Percentiles rank a stretch among this genome's conserved stretches.
Conservation (phyloP, 1,284 basidiomycete genomes). For the Trametes pubescens region DNA sequence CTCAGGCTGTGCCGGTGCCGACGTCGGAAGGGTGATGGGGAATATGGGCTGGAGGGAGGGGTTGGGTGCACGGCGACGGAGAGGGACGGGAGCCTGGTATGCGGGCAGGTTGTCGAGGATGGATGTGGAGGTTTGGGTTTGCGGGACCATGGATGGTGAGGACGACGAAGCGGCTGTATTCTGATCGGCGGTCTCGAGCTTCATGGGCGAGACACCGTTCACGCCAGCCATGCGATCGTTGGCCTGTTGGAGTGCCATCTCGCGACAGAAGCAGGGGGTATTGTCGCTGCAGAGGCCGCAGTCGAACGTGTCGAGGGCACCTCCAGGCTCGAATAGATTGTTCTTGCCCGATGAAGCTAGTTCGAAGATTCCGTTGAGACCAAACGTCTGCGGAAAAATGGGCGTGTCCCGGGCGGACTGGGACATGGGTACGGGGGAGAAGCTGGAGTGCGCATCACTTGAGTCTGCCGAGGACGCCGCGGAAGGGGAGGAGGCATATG, state of each 20-base stretch:
- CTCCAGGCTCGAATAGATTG: conserved; percentile 44
- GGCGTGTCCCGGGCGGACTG: conserved; percentile 43
- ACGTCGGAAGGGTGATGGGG: conserved; percentile 50
- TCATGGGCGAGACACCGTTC: conserved; percentile 40
- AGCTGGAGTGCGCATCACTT: conserved; percentile 52
- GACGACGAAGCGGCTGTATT: conserved; percentile 29
- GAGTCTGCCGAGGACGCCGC: conserved; percentile 66
- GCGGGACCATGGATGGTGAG: conserved; percentile 26
- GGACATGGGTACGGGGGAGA: conserved; percentile 52
- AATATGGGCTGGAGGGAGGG: conserved; percentile 58
- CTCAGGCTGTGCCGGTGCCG: conserved; percentile 54
- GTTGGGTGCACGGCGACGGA: conserved; percentile 61
- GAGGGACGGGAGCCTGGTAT: conserved; percentile 80
- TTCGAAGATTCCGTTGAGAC: conserved; percentile 45
- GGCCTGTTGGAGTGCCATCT: conserved; percentile 60
- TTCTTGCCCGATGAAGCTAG: conserved; percentile 44
- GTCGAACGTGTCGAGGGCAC: conserved; percentile 47
- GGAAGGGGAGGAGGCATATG: conserved; percentile 42
- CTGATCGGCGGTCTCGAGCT: conserved; percentile 46
- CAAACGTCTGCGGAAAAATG: conserved; percentile 38
- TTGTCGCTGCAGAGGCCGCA: conserved; percentile 80
- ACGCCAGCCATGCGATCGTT: conserved; percentile 35
- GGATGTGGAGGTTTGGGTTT: conserved; percentile 46
- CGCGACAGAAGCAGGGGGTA: conserved; percentile 78
- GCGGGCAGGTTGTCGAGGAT: conserved; percentile 80